phyloP scores from a whole-genome alignment of 1,284 basidiomycete genomes.

The Malassezia pachydermatis region DNA sequence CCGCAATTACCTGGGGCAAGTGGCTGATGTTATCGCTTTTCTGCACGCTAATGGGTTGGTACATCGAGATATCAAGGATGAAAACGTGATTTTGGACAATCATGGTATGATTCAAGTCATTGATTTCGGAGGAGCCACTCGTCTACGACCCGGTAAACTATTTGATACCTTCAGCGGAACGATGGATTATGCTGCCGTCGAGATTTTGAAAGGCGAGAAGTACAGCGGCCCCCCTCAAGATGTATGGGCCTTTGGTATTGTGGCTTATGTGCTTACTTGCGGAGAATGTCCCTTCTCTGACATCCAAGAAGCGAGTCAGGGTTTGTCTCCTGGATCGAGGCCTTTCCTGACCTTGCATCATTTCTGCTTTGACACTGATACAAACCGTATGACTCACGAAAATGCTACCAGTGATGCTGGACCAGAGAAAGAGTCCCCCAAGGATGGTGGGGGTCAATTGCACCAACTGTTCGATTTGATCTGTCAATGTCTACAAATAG shows the following conservation, averaged over 20 bases:
- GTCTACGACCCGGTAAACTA: constrained; percentile 69
- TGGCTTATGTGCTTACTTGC: constrained; percentile 85
- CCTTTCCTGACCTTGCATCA: constrained; percentile 33
- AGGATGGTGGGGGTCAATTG: constrained; percentile 67
- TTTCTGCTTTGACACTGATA: constrained; percentile 20
- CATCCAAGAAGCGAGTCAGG: constrained; percentile 39
- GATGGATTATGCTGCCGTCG: constrained; percentile 76
- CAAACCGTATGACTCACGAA: too few species aligned
- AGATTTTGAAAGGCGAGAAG: constrained; percentile 85
- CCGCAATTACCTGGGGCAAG: constrained; percentile 79
- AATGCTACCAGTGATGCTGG: neutral
- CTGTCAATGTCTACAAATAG: constrained; percentile 64
- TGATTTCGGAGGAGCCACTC: constrained; percentile 67
- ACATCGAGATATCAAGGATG: constrained; percentile 96
- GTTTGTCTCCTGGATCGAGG: constrained; percentile 34
- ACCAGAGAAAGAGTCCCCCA: constrained; percentile 22
- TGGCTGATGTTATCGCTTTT: constrained; percentile 82
- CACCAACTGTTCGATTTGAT: constrained; percentile 71
- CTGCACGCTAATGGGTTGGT: constrained; percentile 85
- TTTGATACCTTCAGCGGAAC: constrained; percentile 96
- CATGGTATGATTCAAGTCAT: constrained; percentile 66
- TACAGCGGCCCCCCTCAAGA: constrained; percentile 95
- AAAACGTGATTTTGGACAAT: constrained; percentile 66
- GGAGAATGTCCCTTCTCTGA: constrained; percentile 79
- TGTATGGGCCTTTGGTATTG: constrained; percentile 96